A percentile compares a stretch with the other conserved stretches of the same genome.
phyloP scores from a whole-genome alignment of 352 stramenopile species.

The Elongisporangium undulatum region DNA sequence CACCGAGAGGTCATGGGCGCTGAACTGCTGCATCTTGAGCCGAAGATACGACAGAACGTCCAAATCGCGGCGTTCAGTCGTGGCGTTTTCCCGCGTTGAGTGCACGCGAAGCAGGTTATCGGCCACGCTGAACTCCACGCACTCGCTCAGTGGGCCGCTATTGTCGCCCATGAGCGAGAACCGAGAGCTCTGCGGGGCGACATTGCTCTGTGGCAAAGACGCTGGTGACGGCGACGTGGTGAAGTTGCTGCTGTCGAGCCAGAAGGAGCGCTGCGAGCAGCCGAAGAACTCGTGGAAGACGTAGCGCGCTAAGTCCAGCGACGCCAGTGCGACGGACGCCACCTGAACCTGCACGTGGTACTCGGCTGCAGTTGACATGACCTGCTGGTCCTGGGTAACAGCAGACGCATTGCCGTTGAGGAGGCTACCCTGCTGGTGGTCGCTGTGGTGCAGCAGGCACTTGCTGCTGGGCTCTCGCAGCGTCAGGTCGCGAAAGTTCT shows the following conservation, averaged over 20 bases:
- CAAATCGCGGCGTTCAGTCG: slow-evolving; percentile 15
- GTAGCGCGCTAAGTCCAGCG: slow-evolving; percentile 53
- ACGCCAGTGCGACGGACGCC: slow-evolving; percentile 27
- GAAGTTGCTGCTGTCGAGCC: slow-evolving; percentile 81
- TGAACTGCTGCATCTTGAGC: slow-evolving; percentile 26
- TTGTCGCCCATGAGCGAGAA: slow-evolving; percentile 80
- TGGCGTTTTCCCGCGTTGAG: slow-evolving; percentile 4
- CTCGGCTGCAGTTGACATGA: slow-evolving; percentile 2
- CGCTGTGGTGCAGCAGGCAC: slow-evolving; percentile 50
- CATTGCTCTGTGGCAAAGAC: slow-evolving; percentile 3
- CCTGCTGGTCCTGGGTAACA: neutral
- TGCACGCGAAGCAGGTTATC: slow-evolving; percentile 44
- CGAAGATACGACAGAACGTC: slow-evolving; percentile 40
- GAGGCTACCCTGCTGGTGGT: slow-evolving; percentile 10
- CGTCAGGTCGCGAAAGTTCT: slow-evolving; percentile 87
- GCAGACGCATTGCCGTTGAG: neutral
- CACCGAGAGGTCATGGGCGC: slow-evolving; percentile 24
- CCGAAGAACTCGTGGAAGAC: slow-evolving; percentile 59
- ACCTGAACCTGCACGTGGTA: slow-evolving; percentile 39
- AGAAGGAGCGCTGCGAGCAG: slow-evolving; percentile 49
- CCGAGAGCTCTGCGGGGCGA: slow-evolving; percentile 7
- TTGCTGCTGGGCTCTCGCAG: slow-evolving; percentile 23
- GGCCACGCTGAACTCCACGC: slow-evolving; percentile 59
- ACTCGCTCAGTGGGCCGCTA: slow-evolving; percentile 49
- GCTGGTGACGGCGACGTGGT: slow-evolving; percentile 8